Evolutionary conservation across 2,329 filamentous ascomycete species (phyloP), one percentile per base, ranked within the genome.

Genomic region (Elsinoe necatrix): DNA sequence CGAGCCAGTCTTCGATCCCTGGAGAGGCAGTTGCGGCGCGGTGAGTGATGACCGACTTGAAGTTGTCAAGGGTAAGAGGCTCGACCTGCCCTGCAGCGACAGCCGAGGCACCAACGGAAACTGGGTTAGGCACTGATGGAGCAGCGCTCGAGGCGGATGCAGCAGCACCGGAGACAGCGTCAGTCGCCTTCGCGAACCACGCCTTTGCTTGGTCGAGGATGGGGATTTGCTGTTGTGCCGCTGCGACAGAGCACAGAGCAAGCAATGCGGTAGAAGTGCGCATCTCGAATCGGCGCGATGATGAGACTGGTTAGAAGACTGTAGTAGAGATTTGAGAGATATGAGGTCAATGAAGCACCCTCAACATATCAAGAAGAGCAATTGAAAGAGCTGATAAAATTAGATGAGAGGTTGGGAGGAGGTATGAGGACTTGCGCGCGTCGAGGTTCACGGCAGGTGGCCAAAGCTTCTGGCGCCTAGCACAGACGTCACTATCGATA

Each of bases 1-100:
- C 75, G 77, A 86, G 84, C 85, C 85, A 90, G 72, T 89, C 84
- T 71, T 86, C 84, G 4, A 86, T 84, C 6, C 73, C 77, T 9
- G 80, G 68, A 55, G 67, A 79, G 60, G 80, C 78, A 25, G 72
- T 80, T 7, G 80, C 71, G 59, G 81, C 75, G 58, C 86, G 81
- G 27, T 82, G 80, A 52, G 75, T 83, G 59, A 92, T 75, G 2
- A 83, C 81, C 23, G 84, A 72, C 69, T 84, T 81, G 85, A 86
- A 89, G 77, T 85, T 86, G 61, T 83, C 74, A 57, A 89, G 75
- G 4, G 82, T 84, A 63, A 92, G 69, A 51, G 79, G 68, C 68
- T 80, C 73, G 60, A 85, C 73, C 48, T 77, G 76, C 61, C 73
- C 71, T 45, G 71, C 68, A 1, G 77, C 79, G n/a, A 76, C 72